Conservation (phyloP, 2,329 filamentous ascomycete species). For the Stenocarpella maydis region DNA sequence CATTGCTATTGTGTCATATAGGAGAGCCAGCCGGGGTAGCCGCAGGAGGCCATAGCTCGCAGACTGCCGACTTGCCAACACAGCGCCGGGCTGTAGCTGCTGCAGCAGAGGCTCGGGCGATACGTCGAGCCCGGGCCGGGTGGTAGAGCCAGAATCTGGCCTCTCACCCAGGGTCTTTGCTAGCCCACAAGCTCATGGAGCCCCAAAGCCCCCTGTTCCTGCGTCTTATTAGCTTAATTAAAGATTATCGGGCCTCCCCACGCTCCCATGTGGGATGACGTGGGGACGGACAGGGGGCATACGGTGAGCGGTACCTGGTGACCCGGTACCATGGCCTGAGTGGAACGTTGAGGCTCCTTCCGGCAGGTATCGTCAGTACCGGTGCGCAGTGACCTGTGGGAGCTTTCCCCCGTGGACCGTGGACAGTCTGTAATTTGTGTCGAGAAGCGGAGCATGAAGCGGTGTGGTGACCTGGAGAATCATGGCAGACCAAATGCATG, state of each 20-base stretch:
- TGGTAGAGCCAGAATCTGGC: constrained; percentile 8
- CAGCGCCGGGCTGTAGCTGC: constrained; percentile 2
- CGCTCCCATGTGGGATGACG: constrained; percentile 31
- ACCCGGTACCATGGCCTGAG: constrained; percentile 5
- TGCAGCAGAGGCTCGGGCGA: constrained; percentile 6
- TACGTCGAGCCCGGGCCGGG: constrained; percentile 17
- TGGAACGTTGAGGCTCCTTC: constrained; percentile 17
- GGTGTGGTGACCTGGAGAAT: background rate
- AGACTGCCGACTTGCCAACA: background rate
- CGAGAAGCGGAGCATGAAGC: constrained; percentile 14
- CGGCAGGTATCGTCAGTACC: constrained; percentile 12
- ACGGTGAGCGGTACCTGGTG: constrained; percentile 12
- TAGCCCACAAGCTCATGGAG: constrained; percentile 7
- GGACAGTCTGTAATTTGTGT: constrained; percentile 19
- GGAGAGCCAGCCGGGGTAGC: constrained; percentile 25
- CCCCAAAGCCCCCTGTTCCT: constrained; percentile 27
- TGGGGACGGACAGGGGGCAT: constrained; percentile 26
- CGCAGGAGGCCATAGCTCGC: constrained; percentile 23
- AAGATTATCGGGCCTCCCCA: constrained; percentile 30
- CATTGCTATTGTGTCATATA: constrained; percentile 6
- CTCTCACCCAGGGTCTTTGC: background rate
- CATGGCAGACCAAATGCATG: background rate
- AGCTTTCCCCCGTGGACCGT: constrained; percentile 3
- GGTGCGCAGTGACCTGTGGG: background rate
- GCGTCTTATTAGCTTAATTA: constrained; percentile 33